Conservation (phyloP, 768 basidiomycete genomes). For the Xerocomus spinulosus region DNA sequence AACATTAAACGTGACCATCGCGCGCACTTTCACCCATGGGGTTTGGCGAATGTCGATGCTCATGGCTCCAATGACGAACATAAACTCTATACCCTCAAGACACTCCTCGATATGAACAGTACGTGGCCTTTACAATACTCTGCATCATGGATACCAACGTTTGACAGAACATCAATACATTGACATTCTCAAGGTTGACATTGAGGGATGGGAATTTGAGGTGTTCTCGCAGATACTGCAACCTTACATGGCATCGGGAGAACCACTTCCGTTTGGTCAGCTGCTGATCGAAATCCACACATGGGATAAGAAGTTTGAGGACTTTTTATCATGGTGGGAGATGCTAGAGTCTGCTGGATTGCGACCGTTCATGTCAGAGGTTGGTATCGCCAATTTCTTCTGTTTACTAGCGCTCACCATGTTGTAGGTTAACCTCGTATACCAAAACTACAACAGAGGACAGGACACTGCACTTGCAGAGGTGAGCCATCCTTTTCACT, state of each 20-base stretch:
- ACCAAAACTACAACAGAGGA: conserved; percentile 51
- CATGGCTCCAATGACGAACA: conserved; percentile 30
- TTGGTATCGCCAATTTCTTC: conserved; percentile 5
- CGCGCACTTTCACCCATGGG: conserved; percentile 41
- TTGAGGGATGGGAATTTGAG: conserved; percentile 47
- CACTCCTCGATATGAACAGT: conserved; percentile 43
- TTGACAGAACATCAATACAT: conserved; percentile 33
- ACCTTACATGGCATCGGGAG: conserved; percentile 32
- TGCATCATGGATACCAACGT: neutral
- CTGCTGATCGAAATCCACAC: conserved; percentile 44
- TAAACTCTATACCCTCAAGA: conserved; percentile 43
- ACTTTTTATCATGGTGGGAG: conserved; percentile 44
- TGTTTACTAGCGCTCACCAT: conserved; percentile 1
- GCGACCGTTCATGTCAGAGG: conserved; percentile 45
- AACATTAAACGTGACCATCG: conserved; percentile 33
- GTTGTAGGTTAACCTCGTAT: conserved; percentile 51
- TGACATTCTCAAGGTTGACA: conserved; percentile 42
- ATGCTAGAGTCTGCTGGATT: conserved; percentile 44
- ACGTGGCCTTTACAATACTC: conserved; percentile 5
- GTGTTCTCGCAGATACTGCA: conserved; percentile 38
- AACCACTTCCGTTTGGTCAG: conserved; percentile 44
- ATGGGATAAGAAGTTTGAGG: conserved; percentile 33
- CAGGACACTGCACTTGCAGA: conserved; percentile 46
- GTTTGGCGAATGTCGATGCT: conserved; percentile 36
- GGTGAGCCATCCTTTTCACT: conserved; percentile 25